phyloP scores from a whole-genome alignment of 306 rosid species.

The Cucumis cinereus region DNA sequence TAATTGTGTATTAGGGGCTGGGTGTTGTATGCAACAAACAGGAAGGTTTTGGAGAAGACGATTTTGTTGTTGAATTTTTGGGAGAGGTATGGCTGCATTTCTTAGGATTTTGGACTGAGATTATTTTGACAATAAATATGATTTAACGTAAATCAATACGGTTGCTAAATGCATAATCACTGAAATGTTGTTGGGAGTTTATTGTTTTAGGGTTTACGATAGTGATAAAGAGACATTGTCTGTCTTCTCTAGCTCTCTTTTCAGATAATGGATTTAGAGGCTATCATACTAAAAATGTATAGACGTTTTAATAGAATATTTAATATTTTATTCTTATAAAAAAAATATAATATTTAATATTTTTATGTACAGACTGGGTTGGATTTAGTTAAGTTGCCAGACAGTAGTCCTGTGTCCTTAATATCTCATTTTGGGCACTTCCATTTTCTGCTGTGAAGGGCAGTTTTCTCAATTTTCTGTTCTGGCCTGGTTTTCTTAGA shows the following conservation, averaged over 20 bases:
- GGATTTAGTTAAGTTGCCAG: neutral
- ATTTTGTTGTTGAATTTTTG: conserved; percentile 91
- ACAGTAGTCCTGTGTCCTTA: neutral
- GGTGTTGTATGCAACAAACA: conserved; percentile 94
- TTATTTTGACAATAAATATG: neutral
- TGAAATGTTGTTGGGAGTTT: neutral
- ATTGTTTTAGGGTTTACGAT: neutral
- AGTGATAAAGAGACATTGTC: neutral
- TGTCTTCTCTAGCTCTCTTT: neutral
- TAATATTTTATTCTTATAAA: too few relatives aligned
- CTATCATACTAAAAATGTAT: neutral
- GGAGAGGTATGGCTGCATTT: conserved; percentile 70
- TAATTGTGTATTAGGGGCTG: conserved; percentile 61
- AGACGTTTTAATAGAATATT: neutral
- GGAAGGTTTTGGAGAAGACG: conserved; percentile 73
- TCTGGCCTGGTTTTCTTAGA: neutral
- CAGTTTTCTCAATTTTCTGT: neutral
- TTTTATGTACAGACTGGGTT: neutral
- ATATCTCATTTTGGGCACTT: neutral
- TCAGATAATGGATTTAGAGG: neutral
- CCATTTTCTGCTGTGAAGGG: neutral
- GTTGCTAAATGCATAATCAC: neutral
- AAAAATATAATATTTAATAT: neutral
- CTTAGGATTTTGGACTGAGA: neutral
- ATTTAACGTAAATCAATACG: neutral